Percentiles rank a stretch among this genome's conserved stretches.
Evolutionary conservation across 495 filamentous ascomycete species (phyloP).

Genomic region (Aspergillus asperescens): DNA sequence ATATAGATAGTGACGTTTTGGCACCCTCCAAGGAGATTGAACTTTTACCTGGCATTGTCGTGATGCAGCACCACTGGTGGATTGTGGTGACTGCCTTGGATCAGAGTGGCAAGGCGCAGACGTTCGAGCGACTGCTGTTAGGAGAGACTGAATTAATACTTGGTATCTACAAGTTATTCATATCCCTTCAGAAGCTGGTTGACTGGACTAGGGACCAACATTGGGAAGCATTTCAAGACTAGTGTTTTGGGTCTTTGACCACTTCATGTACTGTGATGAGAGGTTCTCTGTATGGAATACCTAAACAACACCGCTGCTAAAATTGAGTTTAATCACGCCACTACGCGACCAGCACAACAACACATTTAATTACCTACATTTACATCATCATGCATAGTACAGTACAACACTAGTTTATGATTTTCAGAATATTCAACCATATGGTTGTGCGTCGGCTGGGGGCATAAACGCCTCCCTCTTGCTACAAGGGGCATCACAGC

Average conservation of each 20-base stretch:
- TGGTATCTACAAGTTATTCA: background rate
- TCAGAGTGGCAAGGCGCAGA: background rate
- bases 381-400: no score
- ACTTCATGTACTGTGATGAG: background rate
- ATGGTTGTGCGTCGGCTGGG: no score
- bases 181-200: background rate
- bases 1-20: background rate
- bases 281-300: background rate
- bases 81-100: background rate
- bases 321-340: no score
- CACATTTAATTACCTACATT: no score
- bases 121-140: background rate
- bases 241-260: background rate
- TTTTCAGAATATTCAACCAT: no score
- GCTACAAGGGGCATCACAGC: no score
- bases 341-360: no score
- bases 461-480: no score
- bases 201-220: background rate
- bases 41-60: constrained; percentile 3
- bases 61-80: background rate
- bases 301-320: no score
- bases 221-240: background rate
- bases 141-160: background rate
- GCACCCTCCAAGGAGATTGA: background rate
- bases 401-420: no score